Evolutionary conservation across 768 basidiomycete genomes (phyloP).

Genomic region (Tulasnella sp.): DNA sequence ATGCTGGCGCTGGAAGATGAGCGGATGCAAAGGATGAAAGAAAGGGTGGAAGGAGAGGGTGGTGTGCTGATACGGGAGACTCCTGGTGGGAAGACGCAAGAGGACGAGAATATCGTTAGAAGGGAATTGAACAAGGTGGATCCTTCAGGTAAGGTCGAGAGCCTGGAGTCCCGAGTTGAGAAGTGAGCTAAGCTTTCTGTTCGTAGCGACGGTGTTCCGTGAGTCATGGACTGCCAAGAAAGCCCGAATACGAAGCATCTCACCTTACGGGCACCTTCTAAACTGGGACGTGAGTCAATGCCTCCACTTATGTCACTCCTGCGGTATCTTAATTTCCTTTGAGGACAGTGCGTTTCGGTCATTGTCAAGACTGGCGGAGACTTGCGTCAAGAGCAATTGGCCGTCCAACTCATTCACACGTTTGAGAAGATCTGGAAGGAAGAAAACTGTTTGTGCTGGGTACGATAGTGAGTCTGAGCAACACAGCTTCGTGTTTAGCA

Average conservation of each 20-base stretch:
- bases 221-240: constrained; percentile 95
- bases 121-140: constrained; percentile 89
- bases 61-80: constrained; percentile 19
- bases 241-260: constrained; percentile 83
- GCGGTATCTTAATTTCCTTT: neutral
- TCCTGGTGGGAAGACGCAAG: constrained; percentile 43
- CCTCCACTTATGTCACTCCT: neutral
- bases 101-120: constrained; percentile 90
- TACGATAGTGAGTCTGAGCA: neutral
- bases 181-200: neutral
- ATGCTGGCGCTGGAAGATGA: constrained; percentile 97
- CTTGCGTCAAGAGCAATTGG: constrained; percentile 92
- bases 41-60: constrained; percentile 19
- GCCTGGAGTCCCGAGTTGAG: neutral
- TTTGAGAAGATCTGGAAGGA: constrained; percentile 94
- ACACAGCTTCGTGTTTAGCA: neutral
- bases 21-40: constrained; percentile 80
- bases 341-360: constrained; percentile 76
- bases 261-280: constrained; percentile 94
- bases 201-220: constrained; percentile 49
- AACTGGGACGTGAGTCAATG: constrained; percentile 34
- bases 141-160: constrained; percentile 52
- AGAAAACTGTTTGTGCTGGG: constrained; percentile 52
- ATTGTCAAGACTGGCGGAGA: constrained; percentile 99
- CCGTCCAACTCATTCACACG: constrained; percentile 86